These are phyloP conservation scores for Plasmopara viticola DNA, from an alignment of 352 stramenopile genomes.

Conservation along the genomic window DNA sequence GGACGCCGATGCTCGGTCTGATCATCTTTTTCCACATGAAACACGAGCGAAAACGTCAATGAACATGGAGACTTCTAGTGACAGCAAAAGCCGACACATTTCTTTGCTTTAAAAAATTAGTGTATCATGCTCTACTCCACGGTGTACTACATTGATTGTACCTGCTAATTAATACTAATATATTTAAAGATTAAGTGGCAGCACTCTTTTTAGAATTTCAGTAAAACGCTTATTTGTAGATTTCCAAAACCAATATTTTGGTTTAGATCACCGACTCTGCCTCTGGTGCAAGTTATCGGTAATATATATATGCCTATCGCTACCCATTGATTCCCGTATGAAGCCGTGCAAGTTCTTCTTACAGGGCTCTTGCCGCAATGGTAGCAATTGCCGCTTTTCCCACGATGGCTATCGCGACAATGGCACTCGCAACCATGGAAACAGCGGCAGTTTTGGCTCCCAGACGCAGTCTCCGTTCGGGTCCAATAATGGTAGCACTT, in stretches of 20 bases:
- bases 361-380: slow-evolving; percentile 66
- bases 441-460: slow-evolving; percentile 9
- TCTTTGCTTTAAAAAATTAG: too few relatives aligned
- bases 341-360: slow-evolving; percentile 66
- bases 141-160: too few relatives aligned
- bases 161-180: too few relatives aligned
- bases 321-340: background rate
- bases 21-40: slow-evolving; percentile 25
- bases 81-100: too few relatives aligned
- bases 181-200: too few relatives aligned
- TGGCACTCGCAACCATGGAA: slow-evolving; percentile 7
- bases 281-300: too few relatives aligned
- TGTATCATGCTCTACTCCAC: too few relatives aligned
- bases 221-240: too few relatives aligned
- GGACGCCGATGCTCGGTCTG: slow-evolving; percentile 24
- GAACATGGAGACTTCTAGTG: background rate
- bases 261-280: too few relatives aligned
- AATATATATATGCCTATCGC: too few relatives aligned
- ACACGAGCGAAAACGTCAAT: slow-evolving; percentile 30
- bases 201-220: too few relatives aligned
- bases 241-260: too few relatives aligned
- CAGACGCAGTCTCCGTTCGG: slow-evolving; percentile 19
- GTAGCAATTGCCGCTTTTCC: slow-evolving; percentile 58
- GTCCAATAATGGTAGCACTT: slow-evolving; percentile 2
- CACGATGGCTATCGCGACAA: slow-evolving; percentile 27